Evolutionary conservation across 352 stramenopile species (phyloP).

Genomic region (Globisporangium nunn): DNA sequence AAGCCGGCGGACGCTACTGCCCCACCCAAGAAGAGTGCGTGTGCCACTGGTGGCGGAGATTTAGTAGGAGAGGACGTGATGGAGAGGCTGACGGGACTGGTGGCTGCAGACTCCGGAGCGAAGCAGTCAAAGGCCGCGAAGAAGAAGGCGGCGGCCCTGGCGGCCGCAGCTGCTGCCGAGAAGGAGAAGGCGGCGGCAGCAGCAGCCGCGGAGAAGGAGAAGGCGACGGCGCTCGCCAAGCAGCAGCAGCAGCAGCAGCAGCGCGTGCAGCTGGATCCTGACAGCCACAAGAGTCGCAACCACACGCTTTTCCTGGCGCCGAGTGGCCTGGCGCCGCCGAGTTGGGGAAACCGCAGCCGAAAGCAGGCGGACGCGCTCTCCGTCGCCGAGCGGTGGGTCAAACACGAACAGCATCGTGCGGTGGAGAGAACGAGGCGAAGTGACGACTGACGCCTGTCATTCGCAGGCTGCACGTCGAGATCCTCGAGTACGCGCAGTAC

Average conservation of each 20-base stretch:
- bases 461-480: conserved; percentile 63
- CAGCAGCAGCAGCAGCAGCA: conserved; percentile 10
- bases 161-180: conserved; percentile 2
- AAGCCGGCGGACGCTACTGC: background rate
- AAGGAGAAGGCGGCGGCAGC: conserved; percentile 15
- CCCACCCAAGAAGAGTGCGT: conserved; percentile 2
- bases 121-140: conserved; percentile 23
- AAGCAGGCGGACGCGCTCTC: conserved; percentile 11
- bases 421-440: background rate
- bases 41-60: background rate
- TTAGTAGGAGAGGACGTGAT: background rate
- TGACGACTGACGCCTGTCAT: background rate
- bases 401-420: no score
- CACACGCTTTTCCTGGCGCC: conserved; percentile 57
- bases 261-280: conserved; percentile 22
- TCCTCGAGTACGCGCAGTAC: conserved; percentile 70
- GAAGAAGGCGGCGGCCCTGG: conserved; percentile 26
- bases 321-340: conserved; percentile 13
- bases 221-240: background rate
- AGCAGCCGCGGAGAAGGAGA: background rate
- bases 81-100: background rate
- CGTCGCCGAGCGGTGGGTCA: conserved; percentile 23
- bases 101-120: conserved; percentile 11
- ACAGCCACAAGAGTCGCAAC: conserved; percentile 69
- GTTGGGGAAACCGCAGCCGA: conserved; percentile 23